Conservation (phyloP, 2,329 filamentous ascomycete species). For the Diaporthe citriasiana region DNA sequence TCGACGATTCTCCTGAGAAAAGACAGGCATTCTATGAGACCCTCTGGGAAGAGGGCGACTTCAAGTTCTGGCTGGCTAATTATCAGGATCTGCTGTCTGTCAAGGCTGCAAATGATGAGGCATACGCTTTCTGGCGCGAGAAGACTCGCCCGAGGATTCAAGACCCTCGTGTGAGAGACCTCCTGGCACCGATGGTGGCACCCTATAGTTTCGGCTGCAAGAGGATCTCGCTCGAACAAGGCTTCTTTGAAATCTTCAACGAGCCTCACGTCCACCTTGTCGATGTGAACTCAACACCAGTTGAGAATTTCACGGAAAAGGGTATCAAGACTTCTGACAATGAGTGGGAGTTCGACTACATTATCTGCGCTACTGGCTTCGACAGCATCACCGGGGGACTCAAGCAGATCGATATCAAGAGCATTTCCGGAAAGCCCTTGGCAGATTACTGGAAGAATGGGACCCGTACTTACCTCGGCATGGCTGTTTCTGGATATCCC, state of each 20-base stretch:
- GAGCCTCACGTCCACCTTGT: constrained; percentile 52
- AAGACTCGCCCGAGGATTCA: constrained; percentile 55
- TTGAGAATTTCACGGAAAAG: constrained; percentile 45
- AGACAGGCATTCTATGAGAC: constrained; percentile 48
- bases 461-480: constrained; percentile 57
- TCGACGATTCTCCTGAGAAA: constrained; percentile 56
- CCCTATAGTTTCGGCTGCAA: constrained; percentile 54
- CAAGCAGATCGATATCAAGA: constrained; percentile 55
- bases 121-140: constrained; percentile 58
- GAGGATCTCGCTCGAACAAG: constrained; percentile 46
- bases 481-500: constrained; percentile 56
- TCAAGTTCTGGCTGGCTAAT: constrained; percentile 56
- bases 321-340: constrained; percentile 48
- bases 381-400: constrained; percentile 58
- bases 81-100: constrained; percentile 58
- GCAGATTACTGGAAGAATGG: constrained; percentile 55
- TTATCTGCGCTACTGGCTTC: constrained; percentile 57
- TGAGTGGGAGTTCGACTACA: constrained; percentile 37
- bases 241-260: constrained; percentile 54
- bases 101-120: constrained; percentile 53
- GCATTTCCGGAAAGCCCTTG: constrained; percentile 50
- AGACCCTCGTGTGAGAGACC: constrained; percentile 53
- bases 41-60: constrained; percentile 55
- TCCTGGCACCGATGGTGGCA: constrained; percentile 56
- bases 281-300: constrained; percentile 47